Evolutionary conservation across 352 stramenopile genomes (phyloP).

Genomic region (Phytophthora pisi): DNA sequence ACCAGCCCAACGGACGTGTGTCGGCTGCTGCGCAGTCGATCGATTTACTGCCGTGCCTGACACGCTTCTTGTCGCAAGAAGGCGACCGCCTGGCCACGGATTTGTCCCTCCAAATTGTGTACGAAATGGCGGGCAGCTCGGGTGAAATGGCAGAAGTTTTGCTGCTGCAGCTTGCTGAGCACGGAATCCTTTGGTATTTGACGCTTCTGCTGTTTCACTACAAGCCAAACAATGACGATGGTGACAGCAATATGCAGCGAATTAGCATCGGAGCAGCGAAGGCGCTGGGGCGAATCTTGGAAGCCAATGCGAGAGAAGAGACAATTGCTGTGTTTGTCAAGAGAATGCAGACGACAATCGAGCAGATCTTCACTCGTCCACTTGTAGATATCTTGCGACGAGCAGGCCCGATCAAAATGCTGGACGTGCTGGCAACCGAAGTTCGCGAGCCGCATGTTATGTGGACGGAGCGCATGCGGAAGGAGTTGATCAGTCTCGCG

Average conservation of each 20-base stretch:
- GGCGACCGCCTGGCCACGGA: slow-evolving; percentile 72
- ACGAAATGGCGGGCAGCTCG: slow-evolving; percentile 80
- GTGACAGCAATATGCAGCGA: slow-evolving; percentile 51
- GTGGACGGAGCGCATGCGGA: slow-evolving; percentile 87
- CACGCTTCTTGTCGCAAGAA: slow-evolving; percentile 72
- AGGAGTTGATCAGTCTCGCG: slow-evolving; percentile 71
- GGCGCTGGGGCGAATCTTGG: slow-evolving; percentile 71
- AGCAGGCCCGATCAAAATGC: slow-evolving; percentile 64
- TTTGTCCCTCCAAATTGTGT: slow-evolving; percentile 82
- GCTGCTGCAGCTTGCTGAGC: slow-evolving; percentile 78
- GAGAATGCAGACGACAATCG: slow-evolving; percentile 85
- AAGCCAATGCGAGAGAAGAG: slow-evolving; percentile 72
- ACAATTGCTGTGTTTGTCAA: slow-evolving; percentile 79
- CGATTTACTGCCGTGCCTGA: slow-evolving; percentile 81
- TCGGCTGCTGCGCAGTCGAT: slow-evolving; percentile 83
- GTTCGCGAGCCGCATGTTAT: slow-evolving; percentile 85
- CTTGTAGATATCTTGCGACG: slow-evolving; percentile 77
- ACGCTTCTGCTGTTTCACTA: slow-evolving; percentile 81
- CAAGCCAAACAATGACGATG: slow-evolving; percentile 39
- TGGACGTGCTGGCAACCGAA: slow-evolving; percentile 74
- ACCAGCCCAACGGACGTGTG: slow-evolving; percentile 79
- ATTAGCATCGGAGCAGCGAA: slow-evolving; percentile 79
- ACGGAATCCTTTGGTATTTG: slow-evolving; percentile 86
- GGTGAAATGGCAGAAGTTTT: slow-evolving; percentile 86
- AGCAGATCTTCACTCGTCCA: slow-evolving; percentile 79